Evolutionary conservation across 1,284 basidiomycete genomes (phyloP), one percentile per base, ranked within the genome.

Genomic region (Cerioporus squamosus): DNA sequence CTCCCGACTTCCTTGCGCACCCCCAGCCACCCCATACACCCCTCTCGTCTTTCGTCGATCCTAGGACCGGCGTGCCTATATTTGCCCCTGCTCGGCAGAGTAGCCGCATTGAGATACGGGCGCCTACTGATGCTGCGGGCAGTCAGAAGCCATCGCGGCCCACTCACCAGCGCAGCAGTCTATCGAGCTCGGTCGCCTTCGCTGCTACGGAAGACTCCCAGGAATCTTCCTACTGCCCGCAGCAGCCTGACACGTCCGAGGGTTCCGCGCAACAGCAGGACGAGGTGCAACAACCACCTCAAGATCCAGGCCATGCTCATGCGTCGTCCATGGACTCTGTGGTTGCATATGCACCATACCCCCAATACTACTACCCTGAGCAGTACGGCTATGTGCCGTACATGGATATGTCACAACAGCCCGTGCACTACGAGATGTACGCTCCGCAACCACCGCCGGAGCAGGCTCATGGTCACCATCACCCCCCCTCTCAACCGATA

Each of bases 71-170:
- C 18, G 77, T 79, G 22, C 81, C 87, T 14, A 80, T 92, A 47
- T 92, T 92, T 69, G 78, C 86, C 12, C 84, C 89, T 64, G 86
- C 90, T 43, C 82, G 88, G n/a, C 84, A 88, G 68, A 84, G 80
- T 57, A 82, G 84, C 23, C 83, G 89, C 44, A 75, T 93, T 59
- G 85, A 91, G 74, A 93, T 93, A 51, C 86, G 90, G 56, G 82
- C 86, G n/a, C 90, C 79, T 6, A 66, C 83, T 10, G 80, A 80
- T 22, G 70, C 72, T 29, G 55, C 72, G 14, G 69, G 70, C n/a
- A 66, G 63, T 39, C 70, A 67, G 67, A 65, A 63, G 64, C 50
- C 46, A 14, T 61, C 69, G n/a, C 77, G 82, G 59, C 66, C 75
- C n/a, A 69, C 74, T 56, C 67, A 72, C 67, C 52, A 76, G 66